Base-by-base conservation (phyloP, 2,329 filamentous ascomycete species). In the Pseudopithomyces chartarum region DNA sequence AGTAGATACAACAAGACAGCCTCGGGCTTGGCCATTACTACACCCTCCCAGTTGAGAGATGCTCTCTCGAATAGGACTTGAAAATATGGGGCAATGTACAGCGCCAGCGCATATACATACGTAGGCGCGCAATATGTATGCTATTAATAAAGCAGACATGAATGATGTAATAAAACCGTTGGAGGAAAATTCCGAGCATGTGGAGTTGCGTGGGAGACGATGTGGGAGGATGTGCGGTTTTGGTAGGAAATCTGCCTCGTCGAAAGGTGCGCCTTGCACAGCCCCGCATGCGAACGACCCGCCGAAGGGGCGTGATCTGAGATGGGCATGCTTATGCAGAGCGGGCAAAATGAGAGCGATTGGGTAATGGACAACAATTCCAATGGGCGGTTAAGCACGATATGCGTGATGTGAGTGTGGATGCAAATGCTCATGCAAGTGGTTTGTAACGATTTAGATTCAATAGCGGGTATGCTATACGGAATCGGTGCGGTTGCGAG, bases 191-290 rank as follows among this genome's bases (percentile, higher is more conserved):
- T 26, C 46, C 19, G n/a, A 43, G 23, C 26, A 36, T 50, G 57
- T 52, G 58, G 55, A 52, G 20, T 50, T 38, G 47, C 19, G 34
- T 40, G 22, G 47, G 34, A 39, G 20, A 32, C 39, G 47, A 32
- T 50, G 47, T 48, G 32, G 44, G 57, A 40, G 57, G 56, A 55
- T 38, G 38, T 39, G 12, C 23, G 47, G 52, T 43, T 54, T 54
- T 56, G 22, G 55, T 60, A 46, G 36, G 23, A 38, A 67, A 49
- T 69, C 67, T 68, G 68, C 68, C 69, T 71, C 54, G 61, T 52
- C 19, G 45, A 38, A 54, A 54, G 54, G 52, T 64, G 43, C 57
- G 68, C 65, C 64, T 70, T 57, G 66, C 66, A 67, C 65, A 63
- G 48, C 54, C 40, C 54, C 40, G 7, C 15, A 43, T 29, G 47